phyloP scores from a whole-genome alignment of 345 rosid genomes.

The Euphorbia lathyris region DNA sequence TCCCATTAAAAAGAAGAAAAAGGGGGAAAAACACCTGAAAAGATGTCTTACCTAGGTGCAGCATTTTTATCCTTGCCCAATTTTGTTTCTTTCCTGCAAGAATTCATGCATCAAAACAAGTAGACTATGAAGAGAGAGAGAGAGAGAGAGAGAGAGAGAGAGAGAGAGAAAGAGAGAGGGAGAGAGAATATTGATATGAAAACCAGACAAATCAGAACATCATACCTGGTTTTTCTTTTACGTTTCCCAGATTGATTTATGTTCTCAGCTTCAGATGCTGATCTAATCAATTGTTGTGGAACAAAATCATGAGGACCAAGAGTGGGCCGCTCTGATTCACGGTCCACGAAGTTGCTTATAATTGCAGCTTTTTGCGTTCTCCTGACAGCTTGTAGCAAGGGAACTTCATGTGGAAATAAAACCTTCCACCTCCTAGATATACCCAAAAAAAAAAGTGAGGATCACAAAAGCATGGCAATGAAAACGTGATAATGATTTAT shows the following conservation, averaged over 20 bases:
- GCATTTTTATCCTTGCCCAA: slow-evolving; percentile 25
- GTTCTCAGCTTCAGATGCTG: slow-evolving; percentile 31
- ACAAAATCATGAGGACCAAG: slow-evolving; percentile 54
- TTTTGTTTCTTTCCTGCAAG: slow-evolving; percentile 31
- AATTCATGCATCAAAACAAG: slow-evolving; percentile 6
- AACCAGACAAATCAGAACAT: background rate
- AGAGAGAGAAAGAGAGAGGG: background rate
- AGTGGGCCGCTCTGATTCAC: slow-evolving; percentile 77
- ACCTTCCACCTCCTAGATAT: slow-evolving; percentile 73
- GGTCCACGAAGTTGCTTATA: slow-evolving; percentile 80
- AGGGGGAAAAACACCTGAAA: background rate
- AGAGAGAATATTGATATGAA: background rate
- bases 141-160: background rate
- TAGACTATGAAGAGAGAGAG: background rate
- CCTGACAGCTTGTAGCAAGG: slow-evolving; percentile 54
- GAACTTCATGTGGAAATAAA: slow-evolving; percentile 63
- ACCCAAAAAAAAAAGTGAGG: slow-evolving; percentile 1
- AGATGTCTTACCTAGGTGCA: slow-evolving; percentile 26
- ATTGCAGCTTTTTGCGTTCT: slow-evolving; percentile 45
- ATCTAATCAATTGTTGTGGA: slow-evolving; percentile 28
- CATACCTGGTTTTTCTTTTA: slow-evolving; percentile 52
- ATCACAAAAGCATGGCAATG: background rate
- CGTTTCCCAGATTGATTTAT: slow-evolving; percentile 29
- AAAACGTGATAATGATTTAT: background rate
- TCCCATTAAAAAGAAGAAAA: background rate